Percentiles rank a stretch among this genome's conserved stretches.
phyloP scores from a whole-genome alignment of 2,329 filamentous ascomycete species.

The Xylaria arbuscula region DNA sequence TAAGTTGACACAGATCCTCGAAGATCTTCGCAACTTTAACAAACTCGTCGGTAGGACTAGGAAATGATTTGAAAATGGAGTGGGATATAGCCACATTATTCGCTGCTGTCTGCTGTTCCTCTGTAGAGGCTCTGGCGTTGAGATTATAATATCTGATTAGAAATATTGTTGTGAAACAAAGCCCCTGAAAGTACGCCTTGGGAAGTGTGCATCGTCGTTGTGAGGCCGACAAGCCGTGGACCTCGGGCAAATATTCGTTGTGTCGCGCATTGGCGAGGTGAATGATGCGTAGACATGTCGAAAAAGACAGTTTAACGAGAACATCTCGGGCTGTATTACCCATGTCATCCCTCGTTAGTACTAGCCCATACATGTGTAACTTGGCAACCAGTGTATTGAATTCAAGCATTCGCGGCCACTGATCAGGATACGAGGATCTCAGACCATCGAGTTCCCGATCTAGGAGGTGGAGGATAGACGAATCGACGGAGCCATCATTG shows the following conservation, averaged over 20 bases:
- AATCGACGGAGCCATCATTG: slow-evolving; percentile 44
- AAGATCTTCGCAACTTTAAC: slow-evolving; percentile 43
- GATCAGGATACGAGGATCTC: slow-evolving; percentile 42
- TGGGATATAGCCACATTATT: slow-evolving; percentile 47
- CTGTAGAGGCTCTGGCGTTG: slow-evolving; percentile 41
- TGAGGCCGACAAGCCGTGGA: slow-evolving; percentile 28
- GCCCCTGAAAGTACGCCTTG: slow-evolving; percentile 46
- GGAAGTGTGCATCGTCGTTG: slow-evolving; percentile 41
- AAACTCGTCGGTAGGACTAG: slow-evolving; percentile 43
- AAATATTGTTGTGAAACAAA: slow-evolving; percentile 50
- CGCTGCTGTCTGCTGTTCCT: slow-evolving; percentile 48
- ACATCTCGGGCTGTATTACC: slow-evolving; percentile 42
- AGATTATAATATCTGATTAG: slow-evolving; percentile 48
- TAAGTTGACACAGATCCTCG: slow-evolving; percentile 46
- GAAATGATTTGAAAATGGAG: slow-evolving; percentile 45
- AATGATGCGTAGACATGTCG: slow-evolving; percentile 46
- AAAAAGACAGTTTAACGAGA: slow-evolving; percentile 45
- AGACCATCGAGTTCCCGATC: slow-evolving; percentile 47
- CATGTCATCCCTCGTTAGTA: slow-evolving; percentile 42
- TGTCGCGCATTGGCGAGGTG: slow-evolving; percentile 43
- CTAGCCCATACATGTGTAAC: slow-evolving; percentile 47
- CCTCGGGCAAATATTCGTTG: slow-evolving; percentile 33
- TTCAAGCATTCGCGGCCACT: slow-evolving; percentile 44
- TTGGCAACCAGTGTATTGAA: slow-evolving; percentile 45
- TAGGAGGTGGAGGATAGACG: slow-evolving; percentile 47